Base-by-base conservation (phyloP, 2,329 filamentous ascomycete species). In the Endothia cerciana region DNA sequence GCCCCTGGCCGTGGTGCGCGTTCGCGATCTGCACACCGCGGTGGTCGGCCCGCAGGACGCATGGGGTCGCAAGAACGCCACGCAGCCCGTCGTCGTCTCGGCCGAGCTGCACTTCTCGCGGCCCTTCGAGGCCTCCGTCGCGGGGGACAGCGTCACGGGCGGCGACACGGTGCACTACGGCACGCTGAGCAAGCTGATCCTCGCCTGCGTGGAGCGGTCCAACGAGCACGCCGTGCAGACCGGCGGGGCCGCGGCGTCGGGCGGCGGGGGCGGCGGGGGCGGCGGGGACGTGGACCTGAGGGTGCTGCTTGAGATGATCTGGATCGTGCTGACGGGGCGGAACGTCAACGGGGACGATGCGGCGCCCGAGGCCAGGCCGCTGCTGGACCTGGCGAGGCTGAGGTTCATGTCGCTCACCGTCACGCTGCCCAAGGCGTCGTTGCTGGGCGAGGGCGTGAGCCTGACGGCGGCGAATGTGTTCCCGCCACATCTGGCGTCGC, bases 161-260 rank as follows among this genome's bases (percentile, higher is more conserved):
- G 76, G 77, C n/a, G 90, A 90, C 73, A 93, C 91, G 2, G 86
- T 93, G 30, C 89, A 94, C 78, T 94, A 94, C 72, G 91, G 91
- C 1, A 82, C 80, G 11, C 81, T 93, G 17, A 89, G 87, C 78
- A 92, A 93, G 77, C 81, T 82, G 0, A 81, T 93, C 17, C 77
- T 89, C 40, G 75, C 76, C 30, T 79, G 78, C 15, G 73, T 89
- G 45, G 68, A 60, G 56, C 53, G 60, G 40, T 63, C 65, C 55
- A 65, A 64, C 63, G 64, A 65, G 41, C 64, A 66, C 33, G n/a
- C n/a, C n/a, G 60, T 43, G 51, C 53, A 57, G 36, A 75, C 63
- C 64, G n/a, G 71, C 64, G 73, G 36, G 71, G 76, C 56, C 76
- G 74, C 2, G 74, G 75, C 40, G 58, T 68, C 22, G n/a, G 65